Conservation (phyloP, 2,329 filamentous ascomycete genomes). For the Colletotrichum salicis region DNA sequence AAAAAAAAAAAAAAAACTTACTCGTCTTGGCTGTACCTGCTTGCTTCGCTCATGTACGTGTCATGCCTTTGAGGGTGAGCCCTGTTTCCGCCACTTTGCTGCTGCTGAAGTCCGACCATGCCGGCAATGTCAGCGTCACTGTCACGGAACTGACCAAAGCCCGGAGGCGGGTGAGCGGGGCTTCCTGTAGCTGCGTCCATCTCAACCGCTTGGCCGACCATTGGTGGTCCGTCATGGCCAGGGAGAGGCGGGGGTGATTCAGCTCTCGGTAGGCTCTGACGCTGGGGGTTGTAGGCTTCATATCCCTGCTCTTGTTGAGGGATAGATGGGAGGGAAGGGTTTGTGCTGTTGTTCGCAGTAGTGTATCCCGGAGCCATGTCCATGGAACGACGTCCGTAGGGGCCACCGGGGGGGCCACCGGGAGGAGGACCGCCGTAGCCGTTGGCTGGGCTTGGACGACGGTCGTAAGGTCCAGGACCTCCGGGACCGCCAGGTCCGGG, state of each 20-base stretch:
- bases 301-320: constrained; percentile 51
- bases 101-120: constrained; percentile 78
- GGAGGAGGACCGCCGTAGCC: constrained; percentile 43
- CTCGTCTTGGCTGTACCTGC: constrained; percentile 79
- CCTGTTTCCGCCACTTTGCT: constrained; percentile 41
- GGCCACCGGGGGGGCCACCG: constrained; percentile 43
- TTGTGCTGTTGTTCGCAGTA: constrained; percentile 45
- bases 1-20: too few relatives aligned
- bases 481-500: constrained; percentile 40
- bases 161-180: constrained; percentile 54
- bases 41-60: constrained; percentile 71
- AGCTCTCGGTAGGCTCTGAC: constrained; percentile 63
- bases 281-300: constrained; percentile 56
- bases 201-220: constrained; percentile 76
- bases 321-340: constrained; percentile 50
- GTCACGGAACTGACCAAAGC: constrained; percentile 64
- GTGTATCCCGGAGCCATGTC: constrained; percentile 50
- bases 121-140: constrained; percentile 78
- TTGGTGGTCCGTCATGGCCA: constrained; percentile 50
- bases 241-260: constrained; percentile 73
- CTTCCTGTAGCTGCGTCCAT: constrained; percentile 79
- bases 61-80: constrained; percentile 53
- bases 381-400: constrained; percentile 49
- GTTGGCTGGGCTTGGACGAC: constrained; percentile 49
- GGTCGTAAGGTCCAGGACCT: constrained; percentile 47